These are phyloP conservation scores for Fusarium armeniacum DNA, from an alignment of 2,329 filamentous ascomycete species.

Conservation along the genomic window DNA sequence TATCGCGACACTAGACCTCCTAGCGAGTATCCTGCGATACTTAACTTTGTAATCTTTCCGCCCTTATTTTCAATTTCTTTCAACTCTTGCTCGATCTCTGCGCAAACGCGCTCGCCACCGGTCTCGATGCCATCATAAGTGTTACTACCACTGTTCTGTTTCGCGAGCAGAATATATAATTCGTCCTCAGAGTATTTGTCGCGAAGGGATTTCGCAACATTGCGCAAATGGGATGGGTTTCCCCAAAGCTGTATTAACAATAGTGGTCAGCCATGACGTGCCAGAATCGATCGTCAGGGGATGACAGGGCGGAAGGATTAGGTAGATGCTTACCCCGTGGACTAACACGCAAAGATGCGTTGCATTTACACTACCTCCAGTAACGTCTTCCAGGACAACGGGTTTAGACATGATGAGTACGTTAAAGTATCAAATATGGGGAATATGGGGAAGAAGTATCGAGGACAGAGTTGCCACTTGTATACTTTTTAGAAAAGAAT, in stretches of 20 bases:
- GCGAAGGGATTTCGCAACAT: slow-evolving; percentile 75
- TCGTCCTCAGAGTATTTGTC: slow-evolving; percentile 71
- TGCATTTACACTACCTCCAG: slow-evolving; percentile 67
- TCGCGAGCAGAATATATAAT: slow-evolving; percentile 78
- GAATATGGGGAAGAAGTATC: slow-evolving; percentile 2
- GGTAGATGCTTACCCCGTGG: slow-evolving; percentile 73
- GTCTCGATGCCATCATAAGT: slow-evolving; percentile 79
- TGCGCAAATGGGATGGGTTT: slow-evolving; percentile 79
- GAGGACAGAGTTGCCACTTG: slow-evolving; percentile 4
- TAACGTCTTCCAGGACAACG: slow-evolving; percentile 53
- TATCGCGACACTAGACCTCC: slow-evolving; percentile 90
- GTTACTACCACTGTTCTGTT: slow-evolving; percentile 79
- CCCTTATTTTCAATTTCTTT: slow-evolving; percentile 71
- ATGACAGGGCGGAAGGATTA: slow-evolving; percentile 32
- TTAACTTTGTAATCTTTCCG: slow-evolving; percentile 82
- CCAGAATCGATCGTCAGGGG: slow-evolving; percentile 31
- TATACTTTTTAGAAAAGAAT: slow-evolving; percentile 7
- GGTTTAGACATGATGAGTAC: slow-evolving; percentile 38
- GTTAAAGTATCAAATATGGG: slow-evolving; percentile 6
- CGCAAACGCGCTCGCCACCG: slow-evolving; percentile 75
- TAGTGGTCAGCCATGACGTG: slow-evolving; percentile 46
- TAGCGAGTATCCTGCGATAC: slow-evolving; percentile 89
- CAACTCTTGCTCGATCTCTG: slow-evolving; percentile 76
- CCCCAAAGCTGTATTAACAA: slow-evolving; percentile 75
- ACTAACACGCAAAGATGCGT: slow-evolving; percentile 83